These are phyloP conservation scores for Symbiodinium pilosum DNA, from an alignment of 73 alveolate genomes.

Conservation along the genomic window DNA sequence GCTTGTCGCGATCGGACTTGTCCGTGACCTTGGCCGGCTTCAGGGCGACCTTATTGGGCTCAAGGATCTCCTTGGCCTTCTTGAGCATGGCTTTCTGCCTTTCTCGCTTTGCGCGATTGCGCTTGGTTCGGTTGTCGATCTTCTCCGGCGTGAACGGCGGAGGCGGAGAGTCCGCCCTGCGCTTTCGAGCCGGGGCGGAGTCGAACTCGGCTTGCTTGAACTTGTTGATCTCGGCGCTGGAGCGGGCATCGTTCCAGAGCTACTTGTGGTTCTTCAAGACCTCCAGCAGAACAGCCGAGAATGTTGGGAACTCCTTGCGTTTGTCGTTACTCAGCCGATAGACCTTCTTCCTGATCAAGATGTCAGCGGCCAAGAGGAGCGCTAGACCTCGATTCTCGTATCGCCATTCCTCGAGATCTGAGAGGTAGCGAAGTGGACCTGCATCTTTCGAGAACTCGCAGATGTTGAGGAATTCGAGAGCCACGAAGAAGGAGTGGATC, in stretches of 20 bases:
- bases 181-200: neutral
- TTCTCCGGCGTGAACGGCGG: neutral
- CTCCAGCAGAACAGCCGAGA: neutral
- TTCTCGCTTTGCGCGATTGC: neutral
- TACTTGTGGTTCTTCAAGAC: slow-evolving; percentile 24
- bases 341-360: slow-evolving; percentile 35
- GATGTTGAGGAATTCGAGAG: neutral
- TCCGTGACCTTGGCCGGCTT: too few relatives aligned
- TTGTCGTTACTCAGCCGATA: neutral
- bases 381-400: slow-evolving; percentile 29
- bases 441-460: neutral
- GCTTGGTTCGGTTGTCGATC: neutral
- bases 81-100: neutral
- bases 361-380: neutral
- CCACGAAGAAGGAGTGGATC: neutral
- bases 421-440: neutral
- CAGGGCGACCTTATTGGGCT: too few relatives aligned
- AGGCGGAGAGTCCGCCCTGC: neutral
- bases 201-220: slow-evolving; percentile 7
- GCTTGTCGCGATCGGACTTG: neutral
- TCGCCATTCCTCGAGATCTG: slow-evolving; percentile 30
- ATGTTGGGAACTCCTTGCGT: neutral
- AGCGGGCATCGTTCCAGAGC: slow-evolving; percentile 69
- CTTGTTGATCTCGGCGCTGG: slow-evolving; percentile 24
- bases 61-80: neutral